These are phyloP conservation scores for Pseudogymnoascus sp. DNA, from an alignment of 2,329 filamentous ascomycete genomes.

Conservation along the genomic window DNA sequence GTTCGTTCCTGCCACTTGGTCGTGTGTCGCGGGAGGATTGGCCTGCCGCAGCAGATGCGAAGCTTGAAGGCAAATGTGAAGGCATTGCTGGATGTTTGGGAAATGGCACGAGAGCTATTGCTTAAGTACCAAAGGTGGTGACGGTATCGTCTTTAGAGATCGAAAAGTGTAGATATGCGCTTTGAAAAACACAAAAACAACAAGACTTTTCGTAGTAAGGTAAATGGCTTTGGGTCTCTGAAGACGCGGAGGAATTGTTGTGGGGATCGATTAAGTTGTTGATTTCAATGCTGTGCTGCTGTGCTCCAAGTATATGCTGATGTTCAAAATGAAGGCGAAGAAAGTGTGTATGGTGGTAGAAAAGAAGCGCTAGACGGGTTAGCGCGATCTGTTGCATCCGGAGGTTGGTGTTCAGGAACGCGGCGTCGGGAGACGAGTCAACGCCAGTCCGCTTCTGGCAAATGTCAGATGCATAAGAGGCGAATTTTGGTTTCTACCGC, in stretches of 20 bases:
- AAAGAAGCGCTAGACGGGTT: slow-evolving; percentile 9
- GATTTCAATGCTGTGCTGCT: slow-evolving; percentile 9
- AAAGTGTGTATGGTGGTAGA: slow-evolving; percentile 10
- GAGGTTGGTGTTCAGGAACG: slow-evolving; percentile 8
- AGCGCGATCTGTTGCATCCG: slow-evolving; percentile 9
- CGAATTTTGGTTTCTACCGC: neutral
- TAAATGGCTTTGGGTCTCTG: neutral
- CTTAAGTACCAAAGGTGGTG: slow-evolving; percentile 6
- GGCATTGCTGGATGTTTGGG: slow-evolving; percentile 43
- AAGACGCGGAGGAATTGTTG: slow-evolving; percentile 4
- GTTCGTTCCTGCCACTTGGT: slow-evolving; percentile 50
- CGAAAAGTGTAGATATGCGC: slow-evolving; percentile 2
- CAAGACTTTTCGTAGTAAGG: neutral
- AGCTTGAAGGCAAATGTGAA: slow-evolving; percentile 73
- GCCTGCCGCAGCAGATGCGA: slow-evolving; percentile 75
- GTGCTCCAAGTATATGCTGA: slow-evolving; percentile 8
- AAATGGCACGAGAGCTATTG: slow-evolving; percentile 3
- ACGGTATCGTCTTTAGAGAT: slow-evolving; percentile 7
- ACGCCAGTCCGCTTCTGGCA: slow-evolving; percentile 9
- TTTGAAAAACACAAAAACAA: slow-evolving; percentile 6
- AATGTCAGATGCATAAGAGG: slow-evolving; percentile 8
- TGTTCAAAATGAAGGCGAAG: slow-evolving; percentile 11
- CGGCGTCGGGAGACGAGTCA: slow-evolving; percentile 7
- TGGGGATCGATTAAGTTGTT: slow-evolving; percentile 8
- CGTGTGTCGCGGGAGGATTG: slow-evolving; percentile 57